A percentile compares a stretch with the other conserved stretches of the same genome.
Evolutionary conservation across 345 rosid species (phyloP).

Genomic region (Aquilaria yunnanensis): DNA sequence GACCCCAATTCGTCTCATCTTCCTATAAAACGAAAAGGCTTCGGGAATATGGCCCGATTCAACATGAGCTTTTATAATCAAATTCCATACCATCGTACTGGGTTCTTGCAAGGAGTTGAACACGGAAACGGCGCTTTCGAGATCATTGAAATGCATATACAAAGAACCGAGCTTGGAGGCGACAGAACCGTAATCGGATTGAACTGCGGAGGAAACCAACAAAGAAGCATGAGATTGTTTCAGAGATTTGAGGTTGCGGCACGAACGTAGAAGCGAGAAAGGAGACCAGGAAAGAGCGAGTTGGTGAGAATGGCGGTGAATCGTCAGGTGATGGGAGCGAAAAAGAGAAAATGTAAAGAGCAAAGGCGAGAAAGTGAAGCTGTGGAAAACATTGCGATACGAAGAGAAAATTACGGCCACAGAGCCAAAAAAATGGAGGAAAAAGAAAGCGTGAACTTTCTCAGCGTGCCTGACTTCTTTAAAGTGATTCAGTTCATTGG

Average conservation of each 20-base stretch:
- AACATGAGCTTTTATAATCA: constrained; percentile 19
- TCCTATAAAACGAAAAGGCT: constrained; percentile 20
- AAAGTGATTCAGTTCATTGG: too few relatives aligned
- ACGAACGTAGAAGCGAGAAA: constrained; percentile 15
- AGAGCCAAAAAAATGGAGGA: background rate
- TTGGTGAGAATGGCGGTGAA: background rate
- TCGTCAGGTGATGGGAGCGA: constrained; percentile 20
- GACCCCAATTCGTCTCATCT: constrained; percentile 21
- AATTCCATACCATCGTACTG: constrained; percentile 21
- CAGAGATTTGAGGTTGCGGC: constrained; percentile 8
- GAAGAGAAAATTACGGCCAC: background rate
- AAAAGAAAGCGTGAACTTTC: too few relatives aligned
- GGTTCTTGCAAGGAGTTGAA: constrained; percentile 10
- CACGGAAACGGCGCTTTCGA: constrained; percentile 9
- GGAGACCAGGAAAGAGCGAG: background rate
- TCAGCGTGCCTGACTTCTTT: too few relatives aligned
- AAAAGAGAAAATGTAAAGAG: constrained; percentile 1
- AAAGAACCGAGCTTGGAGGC: constrained; percentile 17
- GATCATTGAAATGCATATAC: constrained; percentile 14
- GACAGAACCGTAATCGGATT: background rate
- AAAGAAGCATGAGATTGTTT: constrained; percentile 16
- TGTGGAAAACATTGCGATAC: constrained; percentile 1
- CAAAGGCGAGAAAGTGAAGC: background rate
- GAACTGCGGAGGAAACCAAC: constrained; percentile 3
- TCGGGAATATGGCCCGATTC: constrained; percentile 8